A percentile compares a stretch with the other conserved stretches of the same genome.
Evolutionary conservation across 257 asterid species (phyloP).

Genomic region (Solanum bukasovii): DNA sequence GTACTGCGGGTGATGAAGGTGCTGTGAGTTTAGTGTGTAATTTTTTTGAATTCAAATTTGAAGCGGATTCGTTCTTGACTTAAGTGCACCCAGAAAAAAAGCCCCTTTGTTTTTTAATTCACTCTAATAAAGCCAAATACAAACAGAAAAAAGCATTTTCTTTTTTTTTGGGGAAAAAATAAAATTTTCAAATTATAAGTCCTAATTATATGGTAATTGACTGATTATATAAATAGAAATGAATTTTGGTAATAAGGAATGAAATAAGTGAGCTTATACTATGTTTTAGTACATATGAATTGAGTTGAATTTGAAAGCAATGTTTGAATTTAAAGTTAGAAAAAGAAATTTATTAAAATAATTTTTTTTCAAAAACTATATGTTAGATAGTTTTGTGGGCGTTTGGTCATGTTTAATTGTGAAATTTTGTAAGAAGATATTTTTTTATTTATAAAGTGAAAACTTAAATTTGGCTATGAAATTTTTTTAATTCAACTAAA

Average conservation of each 20-base stretch:
- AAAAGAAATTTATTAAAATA: no score
- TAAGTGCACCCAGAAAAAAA: constrained; percentile 1
- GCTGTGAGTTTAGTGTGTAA: constrained; percentile 10
- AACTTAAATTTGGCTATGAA: no score
- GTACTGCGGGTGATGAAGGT: not conserved
- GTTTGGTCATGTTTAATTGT: no score
- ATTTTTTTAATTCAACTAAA: not conserved
- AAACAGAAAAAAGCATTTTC: not conserved
- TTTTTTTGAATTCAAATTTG: constrained; percentile 49
- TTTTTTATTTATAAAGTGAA: no score
- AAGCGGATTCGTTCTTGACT: constrained; percentile 7
- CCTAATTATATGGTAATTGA: not conserved
- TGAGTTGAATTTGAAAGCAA: not conserved
- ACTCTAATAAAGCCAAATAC: not conserved
- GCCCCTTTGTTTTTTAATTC: not conserved
- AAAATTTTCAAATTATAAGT: not conserved
- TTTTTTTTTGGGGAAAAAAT: not conserved
- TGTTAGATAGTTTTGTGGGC: not conserved
- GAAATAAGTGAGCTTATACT: not conserved
- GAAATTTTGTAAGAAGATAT: no score
- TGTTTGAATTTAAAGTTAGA: not conserved
- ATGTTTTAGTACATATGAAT: not conserved
- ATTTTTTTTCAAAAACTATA: no score
- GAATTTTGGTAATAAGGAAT: not conserved
- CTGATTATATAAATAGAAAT: not conserved